A percentile compares a stretch with the other conserved stretches of the same genome.
These are phyloP conservation scores for Saccharomyces hybrid DNA, from an alignment of 1,139 yeast species.

Conservation along the genomic window DNA sequence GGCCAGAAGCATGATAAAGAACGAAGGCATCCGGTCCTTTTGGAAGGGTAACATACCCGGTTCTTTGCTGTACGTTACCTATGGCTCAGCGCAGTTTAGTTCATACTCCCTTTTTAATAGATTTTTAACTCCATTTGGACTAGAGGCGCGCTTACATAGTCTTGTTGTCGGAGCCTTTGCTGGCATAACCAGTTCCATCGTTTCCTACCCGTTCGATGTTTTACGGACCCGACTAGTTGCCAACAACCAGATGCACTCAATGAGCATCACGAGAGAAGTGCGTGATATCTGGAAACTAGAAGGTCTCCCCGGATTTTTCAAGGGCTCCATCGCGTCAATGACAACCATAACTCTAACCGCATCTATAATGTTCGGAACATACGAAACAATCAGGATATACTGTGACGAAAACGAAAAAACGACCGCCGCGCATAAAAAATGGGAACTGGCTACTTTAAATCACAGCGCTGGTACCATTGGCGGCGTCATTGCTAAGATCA, in stretches of 20 bases:
- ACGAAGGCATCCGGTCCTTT: slow-evolving; percentile 55
- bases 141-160: slow-evolving; percentile 28
- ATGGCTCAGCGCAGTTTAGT: slow-evolving; percentile 81
- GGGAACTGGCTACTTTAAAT: slow-evolving; percentile 37
- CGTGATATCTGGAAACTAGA: slow-evolving; percentile 39
- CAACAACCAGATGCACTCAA: slow-evolving; percentile 31
- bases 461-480: slow-evolving; percentile 69
- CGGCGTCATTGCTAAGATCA: slow-evolving; percentile 63
- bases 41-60: slow-evolving; percentile 98
- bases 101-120: slow-evolving; percentile 53
- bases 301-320: slow-evolving; percentile 52
- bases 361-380: slow-evolving; percentile 62
- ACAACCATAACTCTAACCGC: slow-evolving; percentile 57
- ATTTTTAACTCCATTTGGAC: slow-evolving; percentile 32
- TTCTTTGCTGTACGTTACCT: slow-evolving; percentile 69
- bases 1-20: slow-evolving; percentile 33
- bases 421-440: neutral
- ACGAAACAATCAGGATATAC: slow-evolving; percentile 36
- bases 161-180: slow-evolving; percentile 68
- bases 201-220: slow-evolving; percentile 83
- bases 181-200: slow-evolving; percentile 63
- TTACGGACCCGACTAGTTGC: slow-evolving; percentile 78
- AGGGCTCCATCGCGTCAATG: slow-evolving; percentile 58
- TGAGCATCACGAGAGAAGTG: slow-evolving; percentile 31
- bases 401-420: slow-evolving; percentile 16